Conservation (phyloP, 176 grass and related monocot species). For the Areca catechu region DNA sequence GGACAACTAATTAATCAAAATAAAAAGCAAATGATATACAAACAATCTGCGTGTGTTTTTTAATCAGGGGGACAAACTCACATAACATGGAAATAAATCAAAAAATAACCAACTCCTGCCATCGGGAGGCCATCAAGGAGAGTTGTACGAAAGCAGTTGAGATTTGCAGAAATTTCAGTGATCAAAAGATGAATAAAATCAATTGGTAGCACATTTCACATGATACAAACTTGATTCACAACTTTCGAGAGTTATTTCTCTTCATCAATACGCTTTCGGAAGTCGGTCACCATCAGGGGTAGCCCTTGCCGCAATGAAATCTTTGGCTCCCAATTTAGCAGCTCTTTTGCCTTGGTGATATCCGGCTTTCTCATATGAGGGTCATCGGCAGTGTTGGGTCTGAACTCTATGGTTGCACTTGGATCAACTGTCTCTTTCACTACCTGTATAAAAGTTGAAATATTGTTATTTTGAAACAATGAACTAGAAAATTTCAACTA, state of each 20-base stretch:
- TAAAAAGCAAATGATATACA: too few relatives aligned
- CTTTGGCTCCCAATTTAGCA: constrained; percentile 89
- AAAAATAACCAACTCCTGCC: too few relatives aligned
- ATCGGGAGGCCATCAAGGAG: too few relatives aligned
- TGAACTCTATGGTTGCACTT: constrained; percentile 65
- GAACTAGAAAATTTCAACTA: not conserved
- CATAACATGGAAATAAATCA: too few relatives aligned
- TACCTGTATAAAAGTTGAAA: constrained; percentile 32
- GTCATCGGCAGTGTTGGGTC: constrained; percentile 79
- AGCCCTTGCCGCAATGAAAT: constrained; percentile 70
- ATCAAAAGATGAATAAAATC: not conserved
- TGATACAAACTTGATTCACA: not conserved
- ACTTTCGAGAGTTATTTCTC: constrained; percentile 25
- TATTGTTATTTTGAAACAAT: not conserved
- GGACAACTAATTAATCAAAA: too few relatives aligned
- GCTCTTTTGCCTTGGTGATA: constrained; percentile 68
- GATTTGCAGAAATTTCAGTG: too few relatives aligned
- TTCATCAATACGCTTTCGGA: constrained; percentile 73
- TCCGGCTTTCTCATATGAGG: constrained; percentile 98
- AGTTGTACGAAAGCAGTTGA: too few relatives aligned
- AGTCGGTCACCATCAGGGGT: constrained; percentile 73
- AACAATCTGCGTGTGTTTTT: too few relatives aligned
- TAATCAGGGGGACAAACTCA: too few relatives aligned
- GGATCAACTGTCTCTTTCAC: constrained; percentile 88
- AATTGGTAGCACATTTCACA: not conserved